These are phyloP conservation scores for Penicillium expansum DNA, from an alignment of 2,329 filamentous ascomycete species.

Conservation along the genomic window DNA sequence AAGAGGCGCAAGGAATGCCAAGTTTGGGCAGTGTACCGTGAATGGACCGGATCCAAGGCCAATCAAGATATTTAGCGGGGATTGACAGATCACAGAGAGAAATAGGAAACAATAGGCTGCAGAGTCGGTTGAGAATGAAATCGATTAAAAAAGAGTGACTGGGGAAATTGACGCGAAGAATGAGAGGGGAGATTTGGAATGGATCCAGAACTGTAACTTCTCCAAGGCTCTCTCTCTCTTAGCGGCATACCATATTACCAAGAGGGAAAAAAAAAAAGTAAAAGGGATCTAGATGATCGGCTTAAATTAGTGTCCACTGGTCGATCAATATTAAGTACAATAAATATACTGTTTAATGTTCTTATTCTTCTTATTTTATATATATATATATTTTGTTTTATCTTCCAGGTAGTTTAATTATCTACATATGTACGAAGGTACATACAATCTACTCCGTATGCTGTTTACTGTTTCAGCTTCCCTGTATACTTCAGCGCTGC, in stretches of 20 bases:
- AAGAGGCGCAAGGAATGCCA: not conserved
- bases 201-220: slow-evolving; percentile 6
- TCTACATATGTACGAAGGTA: too few relatives aligned
- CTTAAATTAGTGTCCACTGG: slow-evolving; percentile 16
- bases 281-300: slow-evolving; percentile 24
- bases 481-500: too few relatives aligned
- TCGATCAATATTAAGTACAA: slow-evolving; percentile 14
- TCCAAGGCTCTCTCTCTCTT: slow-evolving; percentile 2
- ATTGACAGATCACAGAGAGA: slow-evolving; percentile 3
- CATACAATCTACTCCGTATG: too few relatives aligned
- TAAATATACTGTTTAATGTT: not conserved
- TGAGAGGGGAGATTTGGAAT: slow-evolving; percentile 11
- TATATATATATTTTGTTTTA: not conserved
- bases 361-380: not conserved
- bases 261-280: slow-evolving; percentile 9
- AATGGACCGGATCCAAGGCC: not conserved
- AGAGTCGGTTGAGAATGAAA: not conserved
- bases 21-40: not conserved
- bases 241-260: slow-evolving; percentile 9
- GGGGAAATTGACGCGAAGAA: slow-evolving; percentile 13
- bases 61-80: not conserved
- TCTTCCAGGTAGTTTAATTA: not conserved
- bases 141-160: not conserved
- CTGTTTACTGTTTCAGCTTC: not conserved
- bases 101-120: not conserved